Conservation (phyloP, 1,284 basidiomycete genomes). For the Marasmius tenuissimus region DNA sequence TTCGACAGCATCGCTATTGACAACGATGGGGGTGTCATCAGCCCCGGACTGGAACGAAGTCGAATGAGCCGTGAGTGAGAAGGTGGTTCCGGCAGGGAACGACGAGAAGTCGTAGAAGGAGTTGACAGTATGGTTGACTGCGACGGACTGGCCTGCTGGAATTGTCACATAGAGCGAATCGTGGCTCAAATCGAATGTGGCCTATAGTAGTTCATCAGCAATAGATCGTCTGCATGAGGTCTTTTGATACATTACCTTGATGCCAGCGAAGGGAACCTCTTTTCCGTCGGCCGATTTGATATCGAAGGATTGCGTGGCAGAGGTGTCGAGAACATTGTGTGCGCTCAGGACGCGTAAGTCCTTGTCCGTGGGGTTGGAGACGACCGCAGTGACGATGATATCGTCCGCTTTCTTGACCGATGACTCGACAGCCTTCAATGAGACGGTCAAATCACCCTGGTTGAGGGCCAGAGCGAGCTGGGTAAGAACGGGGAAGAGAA, state of each 20-base stretch:
- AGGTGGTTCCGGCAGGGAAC: constrained; percentile 13
- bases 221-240: neutral
- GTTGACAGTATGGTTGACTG: constrained; percentile 17
- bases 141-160: constrained; percentile 18
- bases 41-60: constrained; percentile 7
- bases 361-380: constrained; percentile 14
- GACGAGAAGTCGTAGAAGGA: constrained; percentile 18
- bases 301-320: constrained; percentile 15
- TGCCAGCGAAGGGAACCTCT: constrained; percentile 15
- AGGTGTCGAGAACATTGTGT: constrained; percentile 16
- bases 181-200: constrained; percentile 8
- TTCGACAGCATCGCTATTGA: constrained; percentile 7
- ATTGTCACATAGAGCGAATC: constrained; percentile 15
- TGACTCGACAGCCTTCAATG: constrained; percentile 5
- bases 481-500: constrained; percentile 6
- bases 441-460: constrained; percentile 7
- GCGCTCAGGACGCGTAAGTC: constrained; percentile 16
- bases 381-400: constrained; percentile 13
- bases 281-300: constrained; percentile 13
- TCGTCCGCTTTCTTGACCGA: constrained; percentile 9
- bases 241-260: constrained; percentile 6
- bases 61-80: constrained; percentile 1
- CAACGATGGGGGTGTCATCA: constrained; percentile 8
- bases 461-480: constrained; percentile 7
- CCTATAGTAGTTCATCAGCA: neutral